phyloP scores from a whole-genome alignment of 345 rosid genomes.

The Eucalyptus sideroxylon region DNA sequence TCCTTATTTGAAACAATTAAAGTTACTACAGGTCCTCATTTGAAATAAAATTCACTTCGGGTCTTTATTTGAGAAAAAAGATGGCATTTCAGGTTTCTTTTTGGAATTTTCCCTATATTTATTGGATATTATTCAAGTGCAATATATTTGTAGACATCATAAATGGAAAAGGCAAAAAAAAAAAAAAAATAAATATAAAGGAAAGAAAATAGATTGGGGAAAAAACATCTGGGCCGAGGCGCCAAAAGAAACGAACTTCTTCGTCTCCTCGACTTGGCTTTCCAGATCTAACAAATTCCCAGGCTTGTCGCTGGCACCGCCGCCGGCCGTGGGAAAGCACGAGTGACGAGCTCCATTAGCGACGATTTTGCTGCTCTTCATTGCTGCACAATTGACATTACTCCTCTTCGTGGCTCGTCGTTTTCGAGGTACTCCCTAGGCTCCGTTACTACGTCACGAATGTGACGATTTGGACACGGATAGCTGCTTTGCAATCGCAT shows the following conservation, averaged over 20 bases:
- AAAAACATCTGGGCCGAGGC: background rate
- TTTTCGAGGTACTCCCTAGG: background rate
- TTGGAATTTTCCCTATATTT: too few species aligned
- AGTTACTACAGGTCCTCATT: fast-evolving
- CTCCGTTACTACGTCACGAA: background rate
- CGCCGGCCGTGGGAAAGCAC: too few species aligned
- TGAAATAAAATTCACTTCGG: too few species aligned
- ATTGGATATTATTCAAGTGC: too few species aligned
- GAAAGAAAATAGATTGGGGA: background rate
- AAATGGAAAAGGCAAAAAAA: background rate
- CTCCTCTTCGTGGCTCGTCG: background rate
- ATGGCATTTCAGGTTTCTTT: too few species aligned
- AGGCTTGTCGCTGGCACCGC: background rate
- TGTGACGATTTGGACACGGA: background rate
- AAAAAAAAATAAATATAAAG: fast-evolving
- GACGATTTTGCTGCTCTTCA: background rate
- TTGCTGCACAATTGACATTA: background rate
- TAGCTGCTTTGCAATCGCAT: background rate
- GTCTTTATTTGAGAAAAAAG: too few species aligned
- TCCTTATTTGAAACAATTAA: too few species aligned
- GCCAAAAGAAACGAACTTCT: background rate
- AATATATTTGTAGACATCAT: background rate
- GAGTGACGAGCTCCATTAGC: background rate
- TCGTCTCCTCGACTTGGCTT: background rate
- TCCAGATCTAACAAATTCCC: background rate